Percentiles rank a stretch among this genome's conserved stretches.
Evolutionary conservation across 2,329 filamentous ascomycete genomes (phyloP).

Genomic region (Alternaria sp.): DNA sequence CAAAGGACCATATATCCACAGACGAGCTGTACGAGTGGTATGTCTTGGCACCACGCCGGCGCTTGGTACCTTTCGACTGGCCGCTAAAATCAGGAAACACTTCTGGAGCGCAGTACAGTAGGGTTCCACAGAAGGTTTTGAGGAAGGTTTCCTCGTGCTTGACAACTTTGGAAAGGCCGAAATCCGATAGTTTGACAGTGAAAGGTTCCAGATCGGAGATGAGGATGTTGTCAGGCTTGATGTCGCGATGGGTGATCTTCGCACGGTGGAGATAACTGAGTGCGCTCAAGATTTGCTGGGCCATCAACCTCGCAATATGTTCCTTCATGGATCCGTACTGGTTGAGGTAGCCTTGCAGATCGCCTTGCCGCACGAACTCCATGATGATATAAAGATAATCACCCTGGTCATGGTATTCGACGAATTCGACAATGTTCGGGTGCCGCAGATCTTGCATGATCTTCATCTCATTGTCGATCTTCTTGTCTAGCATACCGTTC

Average conservation of each 20-base stretch:
- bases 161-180: slow-evolving; percentile 94
- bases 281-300: slow-evolving; percentile 79
- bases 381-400: slow-evolving; percentile 93
- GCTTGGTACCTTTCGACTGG: slow-evolving; percentile 69
- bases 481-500: slow-evolving; percentile 86
- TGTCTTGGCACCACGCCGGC: slow-evolving; percentile 61
- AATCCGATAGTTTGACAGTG: slow-evolving; percentile 91
- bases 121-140: slow-evolving; percentile 94
- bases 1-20: slow-evolving; percentile 96
- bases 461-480: slow-evolving; percentile 95
- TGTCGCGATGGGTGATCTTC: slow-evolving; percentile 96
- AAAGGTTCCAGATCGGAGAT: slow-evolving; percentile 77
- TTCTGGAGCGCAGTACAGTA: slow-evolving; percentile 95
- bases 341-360: slow-evolving; percentile 77
- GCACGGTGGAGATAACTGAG: slow-evolving; percentile 85
- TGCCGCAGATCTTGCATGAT: slow-evolving; percentile 91
- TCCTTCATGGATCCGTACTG: slow-evolving; percentile 72
- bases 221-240: slow-evolving; percentile 98
- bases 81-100: slow-evolving; percentile 85
- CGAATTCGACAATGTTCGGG: slow-evolving; percentile 88
- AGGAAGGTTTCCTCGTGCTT: slow-evolving; percentile 90
- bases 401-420: slow-evolving; percentile 85
- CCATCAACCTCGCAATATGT: slow-evolving; percentile 72
- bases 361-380: slow-evolving; percentile 86
- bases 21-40: slow-evolving; percentile 82